These are phyloP conservation scores for Ceratocystis alfenasii DNA, from an alignment of 2,329 filamentous ascomycete genomes.

Conservation along the genomic window DNA sequence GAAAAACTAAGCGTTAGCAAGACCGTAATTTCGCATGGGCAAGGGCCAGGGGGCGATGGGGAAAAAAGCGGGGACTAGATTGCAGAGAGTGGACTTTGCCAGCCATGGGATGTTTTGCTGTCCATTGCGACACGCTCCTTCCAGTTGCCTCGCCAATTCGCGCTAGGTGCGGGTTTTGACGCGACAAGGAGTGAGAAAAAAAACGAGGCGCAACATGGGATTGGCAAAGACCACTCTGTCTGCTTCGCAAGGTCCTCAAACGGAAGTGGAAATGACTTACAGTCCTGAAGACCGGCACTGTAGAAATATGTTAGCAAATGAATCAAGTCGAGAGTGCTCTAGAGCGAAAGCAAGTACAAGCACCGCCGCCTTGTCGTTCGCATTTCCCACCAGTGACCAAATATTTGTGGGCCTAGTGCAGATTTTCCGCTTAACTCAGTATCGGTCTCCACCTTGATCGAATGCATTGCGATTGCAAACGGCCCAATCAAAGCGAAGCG, in stretches of 20 bases:
- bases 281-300: conserved; percentile 22
- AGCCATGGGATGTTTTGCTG: not conserved
- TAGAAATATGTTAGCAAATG: conserved; percentile 16
- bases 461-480: not conserved
- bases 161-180: not conserved
- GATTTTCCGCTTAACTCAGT: not conserved
- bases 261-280: conserved; percentile 12
- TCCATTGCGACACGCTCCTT: not conserved
- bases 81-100: not conserved
- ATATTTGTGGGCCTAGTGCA: not conserved
- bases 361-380: not conserved
- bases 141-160: conserved; percentile 3
- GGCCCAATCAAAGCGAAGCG: conserved; percentile 11
- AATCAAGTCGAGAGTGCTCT: not conserved
- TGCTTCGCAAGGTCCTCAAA: no score
- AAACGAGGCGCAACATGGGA: not conserved
- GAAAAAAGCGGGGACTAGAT: not conserved
- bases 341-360: not conserved
- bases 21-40: not conserved
- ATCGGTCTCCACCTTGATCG: not conserved
- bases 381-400: not conserved
- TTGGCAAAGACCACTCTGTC: not conserved
- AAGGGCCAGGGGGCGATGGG: not conserved
- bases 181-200: not conserved
- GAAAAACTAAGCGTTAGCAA: conserved; percentile 20